Evolutionary conservation across 1,284 basidiomycete genomes (phyloP), one percentile per base, ranked within the genome.

Genomic region (Pseudozyma thailandica): DNA sequence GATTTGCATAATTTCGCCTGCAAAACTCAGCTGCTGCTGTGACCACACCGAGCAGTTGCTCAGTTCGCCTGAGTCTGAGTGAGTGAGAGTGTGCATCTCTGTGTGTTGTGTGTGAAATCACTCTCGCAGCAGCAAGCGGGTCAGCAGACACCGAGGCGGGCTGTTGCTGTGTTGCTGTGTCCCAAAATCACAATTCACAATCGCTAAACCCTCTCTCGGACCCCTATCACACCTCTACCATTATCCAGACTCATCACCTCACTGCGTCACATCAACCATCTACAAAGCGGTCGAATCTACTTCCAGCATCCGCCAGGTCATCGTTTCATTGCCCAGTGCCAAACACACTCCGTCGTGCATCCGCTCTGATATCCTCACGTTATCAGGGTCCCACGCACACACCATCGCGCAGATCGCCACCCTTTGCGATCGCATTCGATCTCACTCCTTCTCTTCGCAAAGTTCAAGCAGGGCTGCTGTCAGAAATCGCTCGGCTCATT

Each of bases 221-320:
- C 51, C 57, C 58, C 51, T 54, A 55, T 51, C 50, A 38, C 49
- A 41, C 6, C 41, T 48, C 53, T 45, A 56, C 53, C 60, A 63
- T 46, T 50, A 56, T 39, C 58, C 15, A 23, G 10, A 43, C 37
- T 16, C 27, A 39, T 27, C 45, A 30, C 20, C n/a, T n/a, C n/a
- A n/a, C n/a, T n/a, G n/a, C n/a, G n/a, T n/a, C n/a, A n/a, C n/a
- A n/a, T n/a, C n/a, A n/a, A n/a, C n/a, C n/a, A n/a, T n/a, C n/a
- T n/a, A n/a, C n/a, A n/a, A n/a, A n/a, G n/a, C n/a, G n/a, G n/a
- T n/a, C n/a, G n/a, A n/a, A n/a, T n/a, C n/a, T n/a, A n/a, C n/a
- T n/a, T n/a, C n/a, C n/a, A n/a, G n/a, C n/a, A n/a, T n/a, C n/a
- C n/a, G n/a, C n/a, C n/a, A n/a, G n/a, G n/a, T n/a, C n/a, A n/a